These are phyloP conservation scores for Cystofilobasidium macerans DNA, from an alignment of 768 basidiomycete genomes.

Conservation along the genomic window DNA sequence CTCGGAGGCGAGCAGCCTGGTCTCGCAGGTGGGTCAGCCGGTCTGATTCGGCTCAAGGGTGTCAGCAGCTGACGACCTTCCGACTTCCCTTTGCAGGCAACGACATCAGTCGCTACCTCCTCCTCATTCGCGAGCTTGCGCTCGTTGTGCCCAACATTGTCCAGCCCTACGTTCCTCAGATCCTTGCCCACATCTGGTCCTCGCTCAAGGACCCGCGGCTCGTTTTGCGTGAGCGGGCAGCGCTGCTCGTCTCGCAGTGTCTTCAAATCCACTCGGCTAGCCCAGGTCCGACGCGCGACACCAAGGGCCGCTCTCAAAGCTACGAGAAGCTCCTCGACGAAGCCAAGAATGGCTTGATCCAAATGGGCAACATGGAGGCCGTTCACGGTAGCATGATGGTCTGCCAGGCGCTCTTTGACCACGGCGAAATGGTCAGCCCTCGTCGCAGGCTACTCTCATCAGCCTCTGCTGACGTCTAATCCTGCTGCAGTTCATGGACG, in stretches of 20 bases:
- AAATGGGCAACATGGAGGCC: slow-evolving; percentile 67
- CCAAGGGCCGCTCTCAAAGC: slow-evolving; percentile 47
- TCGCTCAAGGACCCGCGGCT: slow-evolving; percentile 74
- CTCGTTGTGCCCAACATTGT: slow-evolving; percentile 77
- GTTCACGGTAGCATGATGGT: slow-evolving; percentile 88
- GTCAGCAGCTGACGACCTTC: too few relatives aligned
- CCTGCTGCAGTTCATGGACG: slow-evolving; percentile 37
- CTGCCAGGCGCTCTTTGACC: slow-evolving; percentile 77
- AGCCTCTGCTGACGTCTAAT: background rate
- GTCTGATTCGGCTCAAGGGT: too few relatives aligned
- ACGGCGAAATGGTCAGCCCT: slow-evolving; percentile 76
- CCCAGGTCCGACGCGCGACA: slow-evolving; percentile 56
- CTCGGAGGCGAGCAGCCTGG: slow-evolving; percentile 5
- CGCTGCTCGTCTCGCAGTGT: slow-evolving; percentile 17
- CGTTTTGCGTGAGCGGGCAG: slow-evolving; percentile 14
- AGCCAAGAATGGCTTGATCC: slow-evolving; percentile 63
- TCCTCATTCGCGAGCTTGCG: slow-evolving; percentile 87
- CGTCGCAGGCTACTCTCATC: background rate
- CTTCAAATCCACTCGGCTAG: slow-evolving; percentile 29
- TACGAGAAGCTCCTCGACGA: slow-evolving; percentile 76
- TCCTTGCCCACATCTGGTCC: slow-evolving; percentile 85
- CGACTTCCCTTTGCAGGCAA: slow-evolving; percentile 1
- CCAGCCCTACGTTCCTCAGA: slow-evolving; percentile 70
- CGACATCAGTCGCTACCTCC: slow-evolving; percentile 79
- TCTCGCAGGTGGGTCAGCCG: slow-evolving; percentile 6